Conservation (phyloP, 2,329 filamentous ascomycete species). For the Xylariaceae sp. region DNA sequence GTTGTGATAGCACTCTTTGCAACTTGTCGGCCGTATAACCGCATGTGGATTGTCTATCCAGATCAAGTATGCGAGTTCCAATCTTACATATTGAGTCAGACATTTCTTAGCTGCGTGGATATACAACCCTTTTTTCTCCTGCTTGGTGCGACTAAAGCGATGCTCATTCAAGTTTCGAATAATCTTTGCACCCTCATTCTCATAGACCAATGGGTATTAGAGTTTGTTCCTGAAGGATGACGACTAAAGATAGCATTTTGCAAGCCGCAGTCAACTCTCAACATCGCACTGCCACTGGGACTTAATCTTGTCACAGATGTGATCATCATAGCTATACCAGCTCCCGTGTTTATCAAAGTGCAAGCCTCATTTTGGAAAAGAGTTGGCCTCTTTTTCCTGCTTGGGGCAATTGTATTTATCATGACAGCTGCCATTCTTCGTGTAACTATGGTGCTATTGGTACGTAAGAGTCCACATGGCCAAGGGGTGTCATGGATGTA, state of each 20-base stretch:
- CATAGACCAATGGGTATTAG: not conserved
- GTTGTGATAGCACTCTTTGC: not conserved
- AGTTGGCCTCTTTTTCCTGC: not conserved
- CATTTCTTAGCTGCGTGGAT: no score
- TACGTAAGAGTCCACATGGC: not conserved
- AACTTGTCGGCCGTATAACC: not conserved
- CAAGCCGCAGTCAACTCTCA: not conserved
- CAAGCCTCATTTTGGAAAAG: not conserved
- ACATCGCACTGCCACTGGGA: not conserved
- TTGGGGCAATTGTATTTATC: not conserved
- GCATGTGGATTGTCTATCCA: conserved; percentile 5
- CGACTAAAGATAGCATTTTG: not conserved
- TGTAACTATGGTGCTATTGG: not conserved
- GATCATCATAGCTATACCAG: conserved; percentile 1
- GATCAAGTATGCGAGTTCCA: conserved; percentile 2
- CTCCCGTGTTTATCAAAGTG: not conserved
- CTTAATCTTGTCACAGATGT: conserved; percentile 4
- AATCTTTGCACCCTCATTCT: not conserved
- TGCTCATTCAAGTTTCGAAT: no score
- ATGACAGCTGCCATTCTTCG: not conserved
- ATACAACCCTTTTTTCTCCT: no score
- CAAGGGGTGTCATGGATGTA: not conserved
- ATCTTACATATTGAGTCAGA: not conserved
- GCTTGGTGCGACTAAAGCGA: no score
- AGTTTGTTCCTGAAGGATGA: not conserved